phyloP scores from a whole-genome alignment of 768 basidiomycete genomes.

The Tricholoma terreum region DNA sequence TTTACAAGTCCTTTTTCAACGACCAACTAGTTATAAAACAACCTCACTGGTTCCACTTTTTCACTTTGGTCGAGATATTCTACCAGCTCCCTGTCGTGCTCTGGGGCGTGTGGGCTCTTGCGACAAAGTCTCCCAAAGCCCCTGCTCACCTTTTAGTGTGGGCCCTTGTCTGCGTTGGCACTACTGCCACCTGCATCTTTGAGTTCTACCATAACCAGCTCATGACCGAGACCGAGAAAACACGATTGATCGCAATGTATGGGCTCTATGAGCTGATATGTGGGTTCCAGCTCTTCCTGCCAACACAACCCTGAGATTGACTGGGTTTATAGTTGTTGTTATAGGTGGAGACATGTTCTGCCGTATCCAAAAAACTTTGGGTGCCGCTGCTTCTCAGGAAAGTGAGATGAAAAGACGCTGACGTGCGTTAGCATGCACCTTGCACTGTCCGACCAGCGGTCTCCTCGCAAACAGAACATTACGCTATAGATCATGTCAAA shows the following conservation, averaged over 20 bases:
- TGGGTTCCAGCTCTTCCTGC: constrained; percentile 2
- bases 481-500: background rate
- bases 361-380: constrained; percentile 17
- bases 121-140: constrained; percentile 16
- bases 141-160: constrained; percentile 18
- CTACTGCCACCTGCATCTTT: constrained; percentile 19
- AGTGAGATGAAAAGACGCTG: background rate
- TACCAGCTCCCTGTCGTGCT: constrained; percentile 20
- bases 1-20: constrained; percentile 17
- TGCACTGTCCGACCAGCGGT: background rate
- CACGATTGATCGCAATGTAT: constrained; percentile 15
- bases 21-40: constrained; percentile 21
- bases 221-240: constrained; percentile 18
- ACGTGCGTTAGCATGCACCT: background rate
- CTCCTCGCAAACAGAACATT: background rate
- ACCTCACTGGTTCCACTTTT: constrained; percentile 21
- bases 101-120: constrained; percentile 20
- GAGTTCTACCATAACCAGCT: constrained; percentile 20
- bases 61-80: constrained; percentile 17
- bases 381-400: constrained; percentile 3
- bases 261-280: constrained; percentile 16
- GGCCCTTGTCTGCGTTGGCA: constrained; percentile 16
- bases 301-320: background rate
- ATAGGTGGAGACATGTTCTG: constrained; percentile 21
- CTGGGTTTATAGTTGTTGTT: constrained; percentile 7